Percentiles rank a stretch among this genome's conserved stretches.
These are phyloP conservation scores for Citrus australasica DNA, from an alignment of 345 rosid species.

Conservation along the genomic window DNA sequence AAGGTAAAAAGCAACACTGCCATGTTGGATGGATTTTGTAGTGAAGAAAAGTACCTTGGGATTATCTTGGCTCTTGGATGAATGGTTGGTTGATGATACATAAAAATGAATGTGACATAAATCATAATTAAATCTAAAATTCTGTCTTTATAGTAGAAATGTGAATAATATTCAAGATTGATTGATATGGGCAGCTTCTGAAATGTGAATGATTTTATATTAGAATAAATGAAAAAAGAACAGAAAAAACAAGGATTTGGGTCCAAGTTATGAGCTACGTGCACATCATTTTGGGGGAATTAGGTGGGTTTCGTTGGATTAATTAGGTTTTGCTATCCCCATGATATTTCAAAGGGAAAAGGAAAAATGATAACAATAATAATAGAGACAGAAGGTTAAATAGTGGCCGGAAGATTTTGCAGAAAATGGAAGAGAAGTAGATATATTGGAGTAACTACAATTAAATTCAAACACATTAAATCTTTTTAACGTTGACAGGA, in stretches of 20 bases:
- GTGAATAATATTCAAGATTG: background rate
- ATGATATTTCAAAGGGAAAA: background rate
- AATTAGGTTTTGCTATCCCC: background rate
- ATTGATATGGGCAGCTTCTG: background rate
- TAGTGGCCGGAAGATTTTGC: background rate
- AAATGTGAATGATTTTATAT: background rate
- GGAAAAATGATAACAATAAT: background rate
- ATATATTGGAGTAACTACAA: constrained; percentile 24
- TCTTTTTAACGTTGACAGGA: constrained; percentile 15
- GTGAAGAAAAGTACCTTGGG: background rate
- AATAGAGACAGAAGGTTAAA: background rate
- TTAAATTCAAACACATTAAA: constrained; percentile 24
- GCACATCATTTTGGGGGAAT: background rate
- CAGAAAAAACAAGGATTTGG: background rate
- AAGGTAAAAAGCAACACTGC: background rate
- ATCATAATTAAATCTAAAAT: background rate
- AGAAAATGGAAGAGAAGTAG: constrained; percentile 11
- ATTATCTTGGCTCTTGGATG: background rate
- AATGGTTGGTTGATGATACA: background rate
- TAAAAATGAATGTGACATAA: background rate
- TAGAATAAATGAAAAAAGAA: background rate
- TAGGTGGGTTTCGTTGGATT: background rate
- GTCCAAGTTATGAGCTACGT: background rate
- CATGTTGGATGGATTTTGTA: background rate
- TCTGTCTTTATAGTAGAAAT: background rate